Percentiles rank a stretch among this genome's conserved stretches.
Evolutionary conservation across 331 rosid genomes (phyloP).

Genomic region (Quercus tomentella): DNA sequence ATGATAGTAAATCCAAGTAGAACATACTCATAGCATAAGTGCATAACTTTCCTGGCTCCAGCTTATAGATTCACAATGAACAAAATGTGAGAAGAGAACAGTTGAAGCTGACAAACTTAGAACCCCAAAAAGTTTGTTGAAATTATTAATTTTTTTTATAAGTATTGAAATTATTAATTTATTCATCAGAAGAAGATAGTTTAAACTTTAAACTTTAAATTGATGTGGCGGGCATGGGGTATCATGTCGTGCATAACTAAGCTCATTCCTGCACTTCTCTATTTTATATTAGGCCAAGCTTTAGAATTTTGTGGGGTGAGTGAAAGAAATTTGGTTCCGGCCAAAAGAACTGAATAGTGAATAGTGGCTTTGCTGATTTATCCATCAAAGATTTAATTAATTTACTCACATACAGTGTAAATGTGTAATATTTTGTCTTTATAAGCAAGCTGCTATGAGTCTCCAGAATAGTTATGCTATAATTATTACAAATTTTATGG

Average conservation of each 20-base stretch:
- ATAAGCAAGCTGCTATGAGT: too few species aligned
- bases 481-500: too few species aligned
- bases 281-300: neutral
- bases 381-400: too few species aligned
- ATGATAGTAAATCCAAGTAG: neutral
- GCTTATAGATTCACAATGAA: neutral
- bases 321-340: neutral
- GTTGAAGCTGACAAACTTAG: neutral
- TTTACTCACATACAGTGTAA: too few species aligned
- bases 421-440: too few species aligned
- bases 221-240: neutral
- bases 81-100: neutral
- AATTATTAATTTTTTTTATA: neutral
- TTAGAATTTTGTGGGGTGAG: too few species aligned
- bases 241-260: neutral
- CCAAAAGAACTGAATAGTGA: neutral
- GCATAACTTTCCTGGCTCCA: constrained; percentile 11
- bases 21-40: neutral
- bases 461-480: too few species aligned
- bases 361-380: too few species aligned
- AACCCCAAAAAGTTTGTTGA: neutral
- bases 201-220: too few species aligned
- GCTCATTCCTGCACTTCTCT: neutral
- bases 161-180: neutral
- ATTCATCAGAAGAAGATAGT: neutral